These are phyloP conservation scores for Capsicum rhomboideum DNA, from an alignment of 257 asterid genomes.

Conservation along the genomic window DNA sequence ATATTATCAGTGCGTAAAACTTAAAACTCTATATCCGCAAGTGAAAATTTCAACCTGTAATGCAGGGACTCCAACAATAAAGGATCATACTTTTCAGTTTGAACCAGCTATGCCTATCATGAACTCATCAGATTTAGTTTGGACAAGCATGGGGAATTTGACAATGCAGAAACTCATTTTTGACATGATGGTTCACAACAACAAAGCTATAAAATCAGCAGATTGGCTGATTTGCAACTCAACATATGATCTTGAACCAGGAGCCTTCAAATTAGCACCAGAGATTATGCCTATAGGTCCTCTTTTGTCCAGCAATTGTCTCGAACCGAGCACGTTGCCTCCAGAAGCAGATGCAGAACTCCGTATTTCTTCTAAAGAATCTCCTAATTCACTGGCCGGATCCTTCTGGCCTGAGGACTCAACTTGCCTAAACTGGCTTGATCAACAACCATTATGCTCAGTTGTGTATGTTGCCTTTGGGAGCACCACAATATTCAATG, in stretches of 20 bases:
- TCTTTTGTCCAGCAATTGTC: slow-evolving; percentile 14
- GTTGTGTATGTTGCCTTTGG: slow-evolving; percentile 43
- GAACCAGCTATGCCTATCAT: slow-evolving; percentile 31
- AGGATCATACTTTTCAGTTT: slow-evolving; percentile 22
- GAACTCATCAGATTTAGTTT: slow-evolving; percentile 21
- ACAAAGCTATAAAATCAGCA: slow-evolving; percentile 13
- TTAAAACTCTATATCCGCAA: neutral
- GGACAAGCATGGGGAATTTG: slow-evolving; percentile 18
- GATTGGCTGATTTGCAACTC: slow-evolving; percentile 39
- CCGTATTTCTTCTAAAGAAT: neutral
- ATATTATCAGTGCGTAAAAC: neutral
- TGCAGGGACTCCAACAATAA: slow-evolving; percentile 24
- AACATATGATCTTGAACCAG: slow-evolving; percentile 26
- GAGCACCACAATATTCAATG: slow-evolving; percentile 11
- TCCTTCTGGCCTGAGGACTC: slow-evolving; percentile 34
- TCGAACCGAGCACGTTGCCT: neutral
- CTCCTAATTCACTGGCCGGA: slow-evolving; percentile 13
- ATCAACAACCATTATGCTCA: slow-evolving; percentile 21
- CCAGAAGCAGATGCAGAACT: neutral
- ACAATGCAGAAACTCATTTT: slow-evolving; percentile 24
- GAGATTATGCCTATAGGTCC: slow-evolving; percentile 34
- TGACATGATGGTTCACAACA: slow-evolving; percentile 15
- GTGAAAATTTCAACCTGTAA: neutral
- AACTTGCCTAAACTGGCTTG: slow-evolving; percentile 29
- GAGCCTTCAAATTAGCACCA: slow-evolving; percentile 26